Base-by-base conservation (phyloP, 2,329 filamentous ascomycete species). In the Hawksworthiomyces lignivorus region DNA sequence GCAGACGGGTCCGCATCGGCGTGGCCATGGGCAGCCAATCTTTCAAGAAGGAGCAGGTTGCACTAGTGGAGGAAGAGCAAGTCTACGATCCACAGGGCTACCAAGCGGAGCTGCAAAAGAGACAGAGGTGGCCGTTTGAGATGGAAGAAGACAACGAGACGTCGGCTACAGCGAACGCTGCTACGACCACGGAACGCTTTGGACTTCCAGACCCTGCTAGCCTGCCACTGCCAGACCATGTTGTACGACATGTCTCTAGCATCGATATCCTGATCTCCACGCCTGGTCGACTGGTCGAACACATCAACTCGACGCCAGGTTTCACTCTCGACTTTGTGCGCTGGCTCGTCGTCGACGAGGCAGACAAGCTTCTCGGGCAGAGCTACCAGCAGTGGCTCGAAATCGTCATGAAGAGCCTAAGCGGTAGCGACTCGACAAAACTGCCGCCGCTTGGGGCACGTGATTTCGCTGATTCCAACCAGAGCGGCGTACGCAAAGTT, bases 291-390 rank as follows among this genome's bases (percentile, higher is more conserved):
- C 74, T 97, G 1, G 87, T 97, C 4, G 90, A 97, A 54, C 90
- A 97, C 60, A 73, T 96, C 38, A 82, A 83, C 49, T 80, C 82
- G 46, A 97, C 90, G 0, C 77, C 78, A 4, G 88, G 87, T 0
- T 96, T 97, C 58, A 77, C 72, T 0, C 69, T 97, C 18, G 76
- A 84, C 43, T 73, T 84, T 56, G 69, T 96, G 5, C 77, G 85
- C 47, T 97, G 89, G 88, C 70, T 97, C 0, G 77, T 96, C 3
- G 84, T 96, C 34, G 90, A 97, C 54, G 90, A 97, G 63, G 92
- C 90, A 10, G 90, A 97, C 61, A 87, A 92, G 56, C 68, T 97
- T 11, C 73, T 97, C 6, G 84, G 89, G 32, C 87, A 97, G 59
- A 89, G 84, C 55, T 96, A 92, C 61, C 89, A 96, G 58, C 84